Evolutionary conservation across 2,329 filamentous ascomycete species (phyloP).

Genomic region (Xylariaceae sp.): DNA sequence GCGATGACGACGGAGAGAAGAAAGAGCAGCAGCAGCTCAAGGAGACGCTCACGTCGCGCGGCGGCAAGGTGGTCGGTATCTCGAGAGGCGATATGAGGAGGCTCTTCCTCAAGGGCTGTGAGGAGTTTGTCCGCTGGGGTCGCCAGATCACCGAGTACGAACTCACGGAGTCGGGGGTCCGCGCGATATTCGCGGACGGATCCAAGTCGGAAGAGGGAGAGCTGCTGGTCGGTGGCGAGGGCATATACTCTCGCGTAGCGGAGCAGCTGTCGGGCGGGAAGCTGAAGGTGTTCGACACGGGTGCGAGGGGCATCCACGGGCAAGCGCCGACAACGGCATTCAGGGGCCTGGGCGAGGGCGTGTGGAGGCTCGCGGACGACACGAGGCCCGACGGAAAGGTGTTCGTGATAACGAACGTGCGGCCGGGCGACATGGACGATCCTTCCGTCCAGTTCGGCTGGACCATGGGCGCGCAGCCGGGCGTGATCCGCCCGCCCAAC

Average conservation of each 20-base stretch:
- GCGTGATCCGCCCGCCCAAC: constrained; percentile 52
- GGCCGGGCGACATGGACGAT: constrained; percentile 54
- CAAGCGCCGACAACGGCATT: constrained; percentile 59
- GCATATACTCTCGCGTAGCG: constrained; percentile 55
- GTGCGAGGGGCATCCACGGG: constrained; percentile 59
- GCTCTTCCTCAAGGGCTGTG: constrained; percentile 52
- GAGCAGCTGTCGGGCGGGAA: constrained; percentile 52
- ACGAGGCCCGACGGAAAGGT: constrained; percentile 41
- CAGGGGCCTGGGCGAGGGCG: constrained; percentile 56
- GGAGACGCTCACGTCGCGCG: constrained; percentile 43
- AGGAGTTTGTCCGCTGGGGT: constrained; percentile 49
- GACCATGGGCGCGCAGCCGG: constrained; percentile 56
- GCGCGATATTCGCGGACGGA: constrained; percentile 55
- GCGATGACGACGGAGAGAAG: background rate
- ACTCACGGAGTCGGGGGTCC: constrained; percentile 47
- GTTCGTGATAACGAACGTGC: constrained; percentile 59
- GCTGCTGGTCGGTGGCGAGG: constrained; percentile 46
- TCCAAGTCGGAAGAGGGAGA: constrained; percentile 21
- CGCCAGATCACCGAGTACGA: constrained; percentile 55
- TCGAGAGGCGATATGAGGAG: constrained; percentile 58
- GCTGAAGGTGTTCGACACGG: constrained; percentile 58
- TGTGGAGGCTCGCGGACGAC: constrained; percentile 50
- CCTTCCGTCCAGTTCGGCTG: constrained; percentile 54
- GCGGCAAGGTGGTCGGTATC: constrained; percentile 56
- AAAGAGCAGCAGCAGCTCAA: constrained; percentile 11